Evolutionary conservation across 495 filamentous ascomycete species (phyloP), one percentile per base, ranked within the genome.

Genomic region (Durotheca rogersii): DNA sequence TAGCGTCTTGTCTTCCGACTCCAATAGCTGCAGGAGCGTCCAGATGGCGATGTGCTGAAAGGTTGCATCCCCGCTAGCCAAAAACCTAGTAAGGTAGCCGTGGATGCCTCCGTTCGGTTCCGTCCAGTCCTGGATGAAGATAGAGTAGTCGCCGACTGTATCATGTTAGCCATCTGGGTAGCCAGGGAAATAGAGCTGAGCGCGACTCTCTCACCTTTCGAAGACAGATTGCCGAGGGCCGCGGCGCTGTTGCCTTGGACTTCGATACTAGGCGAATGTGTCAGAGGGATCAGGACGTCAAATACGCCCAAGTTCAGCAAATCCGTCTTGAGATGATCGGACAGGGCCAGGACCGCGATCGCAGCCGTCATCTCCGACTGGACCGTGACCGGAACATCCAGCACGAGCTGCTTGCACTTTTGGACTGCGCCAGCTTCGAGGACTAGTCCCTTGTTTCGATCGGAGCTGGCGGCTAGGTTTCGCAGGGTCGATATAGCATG

Each of bases 41-140:
- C 93, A 98, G 56, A 96, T 96, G 27, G 93, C 92, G 59, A 98
- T 98, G 67, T 98, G 93, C 66, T 98, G 93, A 76, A 98, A 98
- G 1, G 93, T 98, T 9, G 94, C 85, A 65, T 98, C 93, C 31
- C 89, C 90, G 61, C 89, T 95, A 15, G 84, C 88, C 4, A 98
- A 81, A 74, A 98, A 98, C 38, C 93, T 82, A 50, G 82, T 85
- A 14, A 98, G 77, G 62, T 98, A 98, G 39, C 93, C 92, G 65
- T 95, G 90, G 51, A 98, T 95, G 19, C 93, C 93, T 44, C 90
- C 92, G 48, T 90, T 85, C 2, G 93, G 93, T 59, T 94, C 85
- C 16, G 77, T 82, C 93, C 93, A 98, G 69, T 92, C 86, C 49
- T 90, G 83, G 19, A 96, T 84, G 67, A 98, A 98, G 53, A 96